Evolutionary conservation across 441 rosid species (phyloP).

Genomic region (Populus hybrid): DNA sequence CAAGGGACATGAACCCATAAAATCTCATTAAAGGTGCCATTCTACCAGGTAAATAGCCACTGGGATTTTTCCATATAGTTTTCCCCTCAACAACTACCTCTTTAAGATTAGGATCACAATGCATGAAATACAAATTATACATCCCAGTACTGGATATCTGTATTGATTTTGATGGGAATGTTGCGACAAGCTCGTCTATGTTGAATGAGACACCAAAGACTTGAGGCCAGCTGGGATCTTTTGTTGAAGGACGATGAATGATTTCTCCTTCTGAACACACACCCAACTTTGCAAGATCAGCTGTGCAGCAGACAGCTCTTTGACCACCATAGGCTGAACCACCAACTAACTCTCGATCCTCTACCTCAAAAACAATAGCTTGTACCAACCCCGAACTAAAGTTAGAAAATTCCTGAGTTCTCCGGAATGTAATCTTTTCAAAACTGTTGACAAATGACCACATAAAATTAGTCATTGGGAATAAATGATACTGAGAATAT

Average conservation of each 20-base stretch:
- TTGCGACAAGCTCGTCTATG: constrained; percentile 42
- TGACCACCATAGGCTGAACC: constrained; percentile 99
- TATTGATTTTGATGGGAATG: constrained; percentile 50
- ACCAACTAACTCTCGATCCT: constrained; percentile 81
- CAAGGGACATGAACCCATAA: constrained; percentile 82
- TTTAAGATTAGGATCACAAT: constrained; percentile 70
- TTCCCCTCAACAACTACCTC: constrained; percentile 74
- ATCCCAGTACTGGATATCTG: constrained; percentile 80
- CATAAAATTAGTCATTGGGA: constrained; percentile 6
- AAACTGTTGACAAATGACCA: constrained; percentile 48
- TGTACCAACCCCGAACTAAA: constrained; percentile 56
- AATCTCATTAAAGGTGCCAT: constrained; percentile 97
- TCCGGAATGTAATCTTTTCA: constrained; percentile 68
- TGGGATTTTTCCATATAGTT: constrained; percentile 90
- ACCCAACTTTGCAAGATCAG: constrained; percentile 87
- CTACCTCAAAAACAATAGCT: constrained; percentile 79
- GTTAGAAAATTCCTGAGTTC: constrained; percentile 48
- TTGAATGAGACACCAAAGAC: constrained; percentile 58
- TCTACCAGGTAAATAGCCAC: constrained; percentile 86
- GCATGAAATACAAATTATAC: constrained; percentile 93
- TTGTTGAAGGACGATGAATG: constrained; percentile 69
- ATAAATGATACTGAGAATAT: not conserved
- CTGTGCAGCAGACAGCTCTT: constrained; percentile 91
- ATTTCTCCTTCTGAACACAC: constrained; percentile 74
- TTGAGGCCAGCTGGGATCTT: constrained; percentile 72